phyloP scores from a whole-genome alignment of 2,329 filamentous ascomycete species.

The Beauveria rudraprayagi region DNA sequence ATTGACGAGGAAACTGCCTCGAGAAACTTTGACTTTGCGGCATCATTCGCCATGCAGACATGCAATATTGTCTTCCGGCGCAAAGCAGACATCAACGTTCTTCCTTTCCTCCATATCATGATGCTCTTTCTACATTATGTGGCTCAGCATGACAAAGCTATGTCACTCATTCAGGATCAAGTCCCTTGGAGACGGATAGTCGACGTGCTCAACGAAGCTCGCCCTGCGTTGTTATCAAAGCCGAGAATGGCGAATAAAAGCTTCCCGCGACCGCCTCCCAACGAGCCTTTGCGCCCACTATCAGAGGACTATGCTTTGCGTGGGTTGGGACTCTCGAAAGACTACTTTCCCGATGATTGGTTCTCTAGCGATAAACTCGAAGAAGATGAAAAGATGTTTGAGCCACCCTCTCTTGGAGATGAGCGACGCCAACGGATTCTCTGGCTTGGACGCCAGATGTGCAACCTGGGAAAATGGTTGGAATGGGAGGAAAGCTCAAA shows the following conservation, averaged over 20 bases:
- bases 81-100: constrained; percentile 48
- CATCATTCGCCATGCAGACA: constrained; percentile 34
- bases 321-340: constrained; percentile 52
- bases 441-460: constrained; percentile 46
- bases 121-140: constrained; percentile 51
- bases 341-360: constrained; percentile 51
- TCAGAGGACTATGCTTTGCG: constrained; percentile 63
- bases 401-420: constrained; percentile 49
- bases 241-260: constrained; percentile 30
- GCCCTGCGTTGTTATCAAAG: constrained; percentile 20
- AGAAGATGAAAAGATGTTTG: constrained; percentile 60
- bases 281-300: constrained; percentile 43
- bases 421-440: constrained; percentile 52
- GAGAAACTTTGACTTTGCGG: constrained; percentile 27
- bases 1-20: constrained; percentile 11
- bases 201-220: constrained; percentile 30
- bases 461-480: constrained; percentile 34
- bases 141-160: constrained; percentile 31
- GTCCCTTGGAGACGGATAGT: constrained; percentile 45
- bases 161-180: constrained; percentile 32
- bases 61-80: constrained; percentile 41
- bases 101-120: constrained; percentile 55
- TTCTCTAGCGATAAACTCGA: constrained; percentile 52
- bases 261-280: constrained; percentile 40
- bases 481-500: constrained; percentile 29